Evolutionary conservation across 2,329 filamentous ascomycete genomes (phyloP), one percentile per base, ranked within the genome.

Genomic region (Tolypocladium sp.): DNA sequence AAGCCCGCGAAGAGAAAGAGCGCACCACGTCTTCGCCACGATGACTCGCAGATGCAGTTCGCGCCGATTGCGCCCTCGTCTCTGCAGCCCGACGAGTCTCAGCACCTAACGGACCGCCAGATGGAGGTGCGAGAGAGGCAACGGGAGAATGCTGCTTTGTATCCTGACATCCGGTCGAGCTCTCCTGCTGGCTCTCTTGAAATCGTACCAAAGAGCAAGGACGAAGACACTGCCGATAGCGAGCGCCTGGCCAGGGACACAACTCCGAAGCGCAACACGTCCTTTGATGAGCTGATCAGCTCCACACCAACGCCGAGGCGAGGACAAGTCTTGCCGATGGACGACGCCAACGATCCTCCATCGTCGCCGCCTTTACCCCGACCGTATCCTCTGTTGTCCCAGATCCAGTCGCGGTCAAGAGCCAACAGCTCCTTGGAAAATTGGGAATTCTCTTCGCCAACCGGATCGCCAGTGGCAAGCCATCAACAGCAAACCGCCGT

Each of bases 31-130:
- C 77, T 87, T 35, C 84, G 89, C 40, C 91, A 96, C 65, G 84
- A 96, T 62, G 83, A 95, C 71, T 95, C 91, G 0, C 91, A 95
- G 67, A 81, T 95, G 33, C 81, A 90, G 51, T 94, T 94, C 67
- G 84, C 87, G 3, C 76, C 84, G 0, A 87, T 93, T 54, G 81
- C 83, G 37, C 84, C 85, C 15, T 84, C 86, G 0, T 71, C 80
- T 3, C 74, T 79, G 5, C 72, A 75, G 17, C 73, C 71, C 0
- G 68, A 80, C 2, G 86, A 90, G 59, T 91, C 89, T 0, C 91
- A 94, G 65, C 74, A 86, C 22, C 76, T 96, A 55, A 96, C 91
- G 0, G 89, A 92, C 41, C 83, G 85, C 51, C 91, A 96, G 70
- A 87, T 82, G 66, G 91, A 96, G 66, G 85, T 93, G 49, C 83